Conservation (phyloP, 2,329 filamentous ascomycete species). For the Fusarium dimerum region DNA sequence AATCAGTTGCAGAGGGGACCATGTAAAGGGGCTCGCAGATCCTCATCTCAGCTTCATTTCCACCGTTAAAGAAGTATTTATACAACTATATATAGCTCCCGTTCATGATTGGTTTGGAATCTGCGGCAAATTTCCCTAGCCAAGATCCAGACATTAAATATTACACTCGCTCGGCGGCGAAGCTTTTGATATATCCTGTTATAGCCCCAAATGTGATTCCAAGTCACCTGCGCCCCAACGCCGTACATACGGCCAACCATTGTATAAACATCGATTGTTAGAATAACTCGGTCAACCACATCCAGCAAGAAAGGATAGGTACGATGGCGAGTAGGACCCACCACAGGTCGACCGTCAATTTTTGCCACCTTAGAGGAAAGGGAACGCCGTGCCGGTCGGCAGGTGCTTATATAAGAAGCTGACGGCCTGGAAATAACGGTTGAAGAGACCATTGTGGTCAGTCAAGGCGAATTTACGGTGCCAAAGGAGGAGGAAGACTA, state of each 20-base stretch:
- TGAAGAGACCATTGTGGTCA: not conserved
- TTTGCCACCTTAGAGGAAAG: not conserved
- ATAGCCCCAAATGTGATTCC: not conserved
- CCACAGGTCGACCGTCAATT: not conserved
- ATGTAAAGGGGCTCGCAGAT: constrained; percentile 8
- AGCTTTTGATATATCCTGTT: not conserved
- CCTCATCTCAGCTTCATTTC: constrained; percentile 2
- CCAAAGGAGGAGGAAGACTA: not conserved
- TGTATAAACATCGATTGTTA: not conserved
- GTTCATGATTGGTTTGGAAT: constrained; percentile 3
- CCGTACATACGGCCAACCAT: constrained; percentile 28
- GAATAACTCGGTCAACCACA: not conserved
- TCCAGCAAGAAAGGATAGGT: not conserved
- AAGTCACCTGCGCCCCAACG: not conserved
- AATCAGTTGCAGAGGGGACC: not conserved
- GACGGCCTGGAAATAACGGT: not conserved
- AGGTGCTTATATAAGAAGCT: not conserved
- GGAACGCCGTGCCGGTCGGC: not conserved
- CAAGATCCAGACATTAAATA: constrained; percentile 4
- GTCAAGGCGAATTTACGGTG: not conserved
- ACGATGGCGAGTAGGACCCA: not conserved
- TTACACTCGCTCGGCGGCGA: not conserved
- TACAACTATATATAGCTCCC: constrained; percentile 6
- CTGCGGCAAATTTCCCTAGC: not conserved
- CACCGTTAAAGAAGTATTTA: constrained; percentile 6